phyloP scores from a whole-genome alignment of 2,329 filamentous ascomycete genomes.

The Aspergillus hortae region DNA sequence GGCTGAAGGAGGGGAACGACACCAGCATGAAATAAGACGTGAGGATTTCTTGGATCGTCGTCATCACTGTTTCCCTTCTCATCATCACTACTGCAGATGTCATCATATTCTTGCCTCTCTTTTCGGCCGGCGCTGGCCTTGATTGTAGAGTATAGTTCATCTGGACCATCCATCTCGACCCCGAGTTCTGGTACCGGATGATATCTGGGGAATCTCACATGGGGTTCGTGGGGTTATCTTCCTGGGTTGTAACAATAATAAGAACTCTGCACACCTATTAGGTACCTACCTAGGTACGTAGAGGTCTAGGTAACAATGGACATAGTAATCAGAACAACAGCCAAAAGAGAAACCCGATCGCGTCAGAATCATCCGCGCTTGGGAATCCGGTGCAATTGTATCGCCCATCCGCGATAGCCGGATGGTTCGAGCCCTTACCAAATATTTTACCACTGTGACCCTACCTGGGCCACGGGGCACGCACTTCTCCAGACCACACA shows the following conservation, averaged over 20 bases:
- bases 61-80: slow-evolving; percentile 10
- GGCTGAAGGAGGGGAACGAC: slow-evolving; percentile 1
- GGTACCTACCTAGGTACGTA: too few relatives aligned
- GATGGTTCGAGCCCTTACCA: slow-evolving; percentile 8
- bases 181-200: not conserved
- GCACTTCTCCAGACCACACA: slow-evolving; percentile 22
- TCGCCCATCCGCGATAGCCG: slow-evolving; percentile 25
- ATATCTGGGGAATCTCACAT: too few relatives aligned
- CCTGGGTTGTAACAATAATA: slow-evolving; percentile 4
- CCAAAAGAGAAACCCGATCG: not conserved
- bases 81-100: slow-evolving; percentile 6
- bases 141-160: not conserved
- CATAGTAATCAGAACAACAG: too few relatives aligned
- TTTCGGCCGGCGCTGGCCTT: not conserved
- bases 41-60: slow-evolving; percentile 2
- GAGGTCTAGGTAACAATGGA: too few relatives aligned
- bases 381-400: slow-evolving; percentile 7
- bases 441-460: slow-evolving; percentile 11
- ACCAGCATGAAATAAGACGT: slow-evolving; percentile 1
- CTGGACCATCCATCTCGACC: not conserved
- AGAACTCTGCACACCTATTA: too few relatives aligned
- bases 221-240: not conserved
- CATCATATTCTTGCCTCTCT: slow-evolving; percentile 6
- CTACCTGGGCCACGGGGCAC: slow-evolving; percentile 17
- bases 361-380: slow-evolving; percentile 1